phyloP scores from a whole-genome alignment of 2,329 filamentous ascomycete species.

The Verticillium albo-atrum region DNA sequence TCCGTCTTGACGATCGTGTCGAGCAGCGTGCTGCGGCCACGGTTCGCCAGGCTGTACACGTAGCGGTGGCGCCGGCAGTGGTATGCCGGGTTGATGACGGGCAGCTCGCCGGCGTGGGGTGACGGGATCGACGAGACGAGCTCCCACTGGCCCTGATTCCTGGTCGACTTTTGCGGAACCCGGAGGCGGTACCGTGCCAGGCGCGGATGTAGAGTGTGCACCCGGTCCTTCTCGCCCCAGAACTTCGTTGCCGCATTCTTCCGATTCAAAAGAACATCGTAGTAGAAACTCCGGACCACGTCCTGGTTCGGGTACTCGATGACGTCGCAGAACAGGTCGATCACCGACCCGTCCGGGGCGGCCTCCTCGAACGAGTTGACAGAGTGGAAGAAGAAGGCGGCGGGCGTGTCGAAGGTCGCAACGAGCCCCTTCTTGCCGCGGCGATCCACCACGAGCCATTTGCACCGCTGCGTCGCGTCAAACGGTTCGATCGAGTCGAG shows the following conservation, averaged over 20 bases:
- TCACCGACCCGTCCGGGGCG: conserved; percentile 16
- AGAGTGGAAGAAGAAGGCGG: conserved; percentile 76
- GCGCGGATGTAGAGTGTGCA: conserved; percentile 28
- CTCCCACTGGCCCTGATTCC: conserved; percentile 19
- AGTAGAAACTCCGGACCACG: conserved; percentile 63
- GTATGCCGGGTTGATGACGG: conserved; percentile 58
- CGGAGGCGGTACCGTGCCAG: conserved; percentile 41
- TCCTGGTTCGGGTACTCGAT: conserved; percentile 60
- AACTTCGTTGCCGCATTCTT: conserved; percentile 39
- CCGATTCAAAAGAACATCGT: conserved; percentile 59
- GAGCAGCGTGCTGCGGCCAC: conserved; percentile 54
- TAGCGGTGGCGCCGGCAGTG: conserved; percentile 52
- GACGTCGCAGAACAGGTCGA: conserved; percentile 61
- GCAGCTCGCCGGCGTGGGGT: conserved; percentile 58
- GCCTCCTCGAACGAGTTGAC: conserved; percentile 71
- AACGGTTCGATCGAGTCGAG: conserved; percentile 64
- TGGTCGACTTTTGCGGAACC: conserved; percentile 17
- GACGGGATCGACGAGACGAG: conserved; percentile 39
- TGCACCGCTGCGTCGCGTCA: conserved; percentile 48
- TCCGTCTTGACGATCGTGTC: conserved; percentile 66
- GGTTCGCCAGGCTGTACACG: conserved; percentile 53
- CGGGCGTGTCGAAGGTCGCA: conserved; percentile 60
- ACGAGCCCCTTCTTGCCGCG: conserved; percentile 55
- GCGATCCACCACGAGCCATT: conserved; percentile 74
- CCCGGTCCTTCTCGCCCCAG: conserved; percentile 34